These are phyloP conservation scores for Arabidopsis arenosa DNA, from an alignment of 345 rosid species.

Conservation along the genomic window DNA sequence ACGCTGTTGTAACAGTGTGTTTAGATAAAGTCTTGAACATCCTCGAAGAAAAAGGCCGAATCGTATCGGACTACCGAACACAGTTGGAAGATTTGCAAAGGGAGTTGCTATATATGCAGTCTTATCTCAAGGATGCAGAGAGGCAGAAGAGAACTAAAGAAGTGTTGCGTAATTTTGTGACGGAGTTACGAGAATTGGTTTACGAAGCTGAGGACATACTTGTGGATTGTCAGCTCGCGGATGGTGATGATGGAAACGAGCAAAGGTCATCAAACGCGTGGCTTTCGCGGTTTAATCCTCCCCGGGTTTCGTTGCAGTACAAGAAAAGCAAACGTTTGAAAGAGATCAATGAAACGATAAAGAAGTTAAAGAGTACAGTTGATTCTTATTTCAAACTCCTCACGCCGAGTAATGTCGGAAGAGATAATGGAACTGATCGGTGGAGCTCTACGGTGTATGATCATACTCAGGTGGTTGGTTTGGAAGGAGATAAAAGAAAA, in stretches of 20 bases:
- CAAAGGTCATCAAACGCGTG: constrained; percentile 39
- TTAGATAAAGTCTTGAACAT: constrained; percentile 35
- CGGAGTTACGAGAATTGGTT: constrained; percentile 38
- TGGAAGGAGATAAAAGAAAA: constrained; percentile 45
- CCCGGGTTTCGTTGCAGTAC: constrained; percentile 36
- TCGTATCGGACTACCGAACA: constrained; percentile 33
- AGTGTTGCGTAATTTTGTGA: constrained; percentile 22
- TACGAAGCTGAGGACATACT: constrained; percentile 49
- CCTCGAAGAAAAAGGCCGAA: constrained; percentile 43
- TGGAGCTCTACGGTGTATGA: constrained; percentile 43
- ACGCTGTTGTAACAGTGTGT: constrained; percentile 46
- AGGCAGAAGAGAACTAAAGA: constrained; percentile 38
- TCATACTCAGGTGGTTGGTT: constrained; percentile 47
- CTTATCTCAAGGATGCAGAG: constrained; percentile 46
- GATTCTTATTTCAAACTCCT: constrained; percentile 36
- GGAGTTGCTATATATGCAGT: constrained; percentile 43
- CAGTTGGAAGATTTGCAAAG: constrained; percentile 26
- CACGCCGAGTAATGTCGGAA: constrained; percentile 33
- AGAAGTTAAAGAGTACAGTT: constrained; percentile 14
- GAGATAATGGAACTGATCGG: constrained; percentile 41
- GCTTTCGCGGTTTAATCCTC: constrained; percentile 34
- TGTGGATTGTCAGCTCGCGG: constrained; percentile 38
- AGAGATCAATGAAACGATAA: constrained; percentile 43
- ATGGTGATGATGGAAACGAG: constrained; percentile 22
- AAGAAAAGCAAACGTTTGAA: constrained; percentile 47